Evolutionary conservation across 2,329 filamentous ascomycete genomes (phyloP), one percentile per base, ranked within the genome.

Genomic region (Neofusicoccum parvum): DNA sequence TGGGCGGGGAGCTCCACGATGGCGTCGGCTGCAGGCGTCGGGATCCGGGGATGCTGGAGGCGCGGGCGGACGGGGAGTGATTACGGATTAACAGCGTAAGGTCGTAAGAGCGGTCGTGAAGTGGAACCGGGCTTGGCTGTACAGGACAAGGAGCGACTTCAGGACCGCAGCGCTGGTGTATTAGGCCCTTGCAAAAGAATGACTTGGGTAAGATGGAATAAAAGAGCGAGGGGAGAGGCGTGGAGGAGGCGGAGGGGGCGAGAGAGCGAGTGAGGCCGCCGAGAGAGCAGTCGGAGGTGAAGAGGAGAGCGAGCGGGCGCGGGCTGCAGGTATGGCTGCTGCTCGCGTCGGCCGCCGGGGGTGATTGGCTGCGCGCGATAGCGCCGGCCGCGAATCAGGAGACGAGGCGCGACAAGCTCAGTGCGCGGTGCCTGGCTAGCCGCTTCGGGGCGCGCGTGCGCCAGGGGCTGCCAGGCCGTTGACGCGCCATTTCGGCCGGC

Each of bases 71-170:
- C 23, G 36, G 36, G 56, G 34, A 45, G 36, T 43, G 64, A 67
- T 70, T 71, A 68, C 65, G 68, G 70, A 76, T 75, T 75, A 76
- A 72, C 73, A 73, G 70, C 72, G 73, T 76, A 68, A 74, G 69
- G 68, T 77, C 74, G 75, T 78, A 72, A 56, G 39, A 63, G 72
- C 56, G 46, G 64, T 60, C 45, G 56, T 60, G 54, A 51, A 27
- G 45, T 11, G 51, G 37, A 39, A 41, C 34, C 51, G 14, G 20
- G 20, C 20, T 23, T 23, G 20, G 20, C 20, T 23, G 20, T 23
- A 23, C 20, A 23, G 20, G 46, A 49, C 39, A 54, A 46, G 15
- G 50, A 46, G 39, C n/a, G 43, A 54, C 43, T 37, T 41, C 23
- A 53, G 45, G 34, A 41, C 39, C 41, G 36, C 32, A 41, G 50